Percentiles rank a stretch among this genome's conserved stretches.
phyloP scores from a whole-genome alignment of 352 stramenopile species.

The Phytopythium ostracodes region DNA sequence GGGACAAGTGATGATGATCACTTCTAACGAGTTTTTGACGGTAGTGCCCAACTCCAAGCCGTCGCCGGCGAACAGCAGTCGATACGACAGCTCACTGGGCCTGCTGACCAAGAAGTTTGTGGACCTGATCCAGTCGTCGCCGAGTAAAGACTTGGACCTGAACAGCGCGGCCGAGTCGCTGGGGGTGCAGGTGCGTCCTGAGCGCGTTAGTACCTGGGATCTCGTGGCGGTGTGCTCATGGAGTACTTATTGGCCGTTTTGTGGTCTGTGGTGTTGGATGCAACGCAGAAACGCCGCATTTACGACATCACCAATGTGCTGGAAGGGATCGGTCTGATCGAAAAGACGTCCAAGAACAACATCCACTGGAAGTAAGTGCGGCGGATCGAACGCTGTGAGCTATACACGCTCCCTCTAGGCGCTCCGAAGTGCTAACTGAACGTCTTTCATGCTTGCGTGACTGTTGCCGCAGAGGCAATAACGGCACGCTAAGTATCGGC shows the following conservation, averaged over 20 bases:
- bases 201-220: background rate
- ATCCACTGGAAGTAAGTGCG: slow-evolving; percentile 94
- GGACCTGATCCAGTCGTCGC: slow-evolving; percentile 88
- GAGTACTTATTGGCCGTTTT: background rate
- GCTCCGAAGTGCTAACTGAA: slow-evolving; percentile 2
- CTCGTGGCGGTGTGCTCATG: background rate
- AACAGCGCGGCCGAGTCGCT: slow-evolving; percentile 89
- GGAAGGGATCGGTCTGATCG: slow-evolving; percentile 96
- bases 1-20: too few species aligned
- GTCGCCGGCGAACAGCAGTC: slow-evolving; percentile 56
- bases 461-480: slow-evolving; percentile 40
- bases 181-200: slow-evolving; percentile 57
- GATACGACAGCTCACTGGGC: slow-evolving; percentile 96
- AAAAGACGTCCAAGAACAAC: slow-evolving; percentile 98
- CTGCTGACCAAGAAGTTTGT: slow-evolving; percentile 97
- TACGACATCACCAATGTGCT: slow-evolving; percentile 99
- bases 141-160: slow-evolving; percentile 91
- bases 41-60: slow-evolving; percentile 31
- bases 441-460: background rate
- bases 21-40: background rate
- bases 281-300: slow-evolving; percentile 91
- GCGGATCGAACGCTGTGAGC: background rate
- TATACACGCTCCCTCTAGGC: background rate
- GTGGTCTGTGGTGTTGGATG: background rate
- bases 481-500: slow-evolving; percentile 30